A percentile compares a stretch with the other conserved stretches of the same genome.
These are phyloP conservation scores for Chaetomium tenue DNA, from an alignment of 495 filamentous ascomycete genomes.

Conservation along the genomic window DNA sequence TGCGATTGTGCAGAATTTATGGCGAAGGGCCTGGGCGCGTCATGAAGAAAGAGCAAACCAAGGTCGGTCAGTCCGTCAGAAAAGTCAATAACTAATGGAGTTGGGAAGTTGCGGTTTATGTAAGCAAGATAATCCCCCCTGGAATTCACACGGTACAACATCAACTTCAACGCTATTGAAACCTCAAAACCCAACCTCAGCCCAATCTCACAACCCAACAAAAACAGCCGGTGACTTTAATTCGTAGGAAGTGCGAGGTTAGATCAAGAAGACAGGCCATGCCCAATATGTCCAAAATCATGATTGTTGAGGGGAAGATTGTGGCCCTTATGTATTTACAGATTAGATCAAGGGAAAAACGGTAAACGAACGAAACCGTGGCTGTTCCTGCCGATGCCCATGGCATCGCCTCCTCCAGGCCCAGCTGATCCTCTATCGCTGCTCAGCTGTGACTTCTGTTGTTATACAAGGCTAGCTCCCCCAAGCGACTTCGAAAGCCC, in stretches of 20 bases:
- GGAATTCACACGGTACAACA: too few species aligned
- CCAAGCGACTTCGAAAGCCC: background rate
- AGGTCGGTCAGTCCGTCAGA: too few species aligned
- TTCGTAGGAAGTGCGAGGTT: background rate
- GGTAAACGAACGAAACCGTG: background rate
- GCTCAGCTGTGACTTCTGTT: background rate
- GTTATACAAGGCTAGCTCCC: constrained; percentile 10
- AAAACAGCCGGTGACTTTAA: too few species aligned
- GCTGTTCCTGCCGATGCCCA: background rate
- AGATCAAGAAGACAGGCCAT: background rate
- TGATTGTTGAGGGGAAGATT: background rate
- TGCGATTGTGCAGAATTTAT: background rate
- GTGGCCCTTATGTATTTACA: background rate
- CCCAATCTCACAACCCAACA: too few species aligned
- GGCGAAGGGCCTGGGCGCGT: background rate
- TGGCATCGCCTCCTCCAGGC: background rate
- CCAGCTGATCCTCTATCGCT: background rate
- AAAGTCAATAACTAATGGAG: too few species aligned
- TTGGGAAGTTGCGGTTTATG: too few species aligned
- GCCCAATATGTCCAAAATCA: too few species aligned
- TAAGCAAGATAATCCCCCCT: too few species aligned
- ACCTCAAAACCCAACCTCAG: too few species aligned
- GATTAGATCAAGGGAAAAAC: background rate
- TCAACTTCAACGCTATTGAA: too few species aligned
- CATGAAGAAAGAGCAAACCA: background rate